Evolutionary conservation across 768 basidiomycete species (phyloP).

Genomic region (Kwoniella heveanensis): DNA sequence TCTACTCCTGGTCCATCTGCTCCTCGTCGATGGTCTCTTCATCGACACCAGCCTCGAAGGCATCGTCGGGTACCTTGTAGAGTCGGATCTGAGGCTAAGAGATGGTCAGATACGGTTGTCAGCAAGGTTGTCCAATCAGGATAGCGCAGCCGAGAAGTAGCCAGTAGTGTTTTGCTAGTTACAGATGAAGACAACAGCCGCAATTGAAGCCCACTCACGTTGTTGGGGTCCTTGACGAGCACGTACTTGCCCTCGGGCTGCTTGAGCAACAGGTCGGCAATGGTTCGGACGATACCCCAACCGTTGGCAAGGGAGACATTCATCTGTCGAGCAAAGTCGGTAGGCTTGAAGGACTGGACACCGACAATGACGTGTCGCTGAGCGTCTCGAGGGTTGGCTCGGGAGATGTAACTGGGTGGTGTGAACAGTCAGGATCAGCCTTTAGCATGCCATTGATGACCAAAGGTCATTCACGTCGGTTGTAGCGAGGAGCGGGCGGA

Average conservation of each 20-base stretch:
- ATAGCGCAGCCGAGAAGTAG: no score
- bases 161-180: no score
- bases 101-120: neutral
- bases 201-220: no score
- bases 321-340: slow-evolving; percentile 90
- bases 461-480: no score
- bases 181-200: no score
- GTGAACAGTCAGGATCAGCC: no score
- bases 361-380: slow-evolving; percentile 94
- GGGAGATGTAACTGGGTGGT: slow-evolving; percentile 79
- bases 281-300: slow-evolving; percentile 96
- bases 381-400: slow-evolving; percentile 89
- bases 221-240: slow-evolving; percentile 95
- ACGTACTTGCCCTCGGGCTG: slow-evolving; percentile 98
- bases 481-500: no score
- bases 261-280: slow-evolving; percentile 91
- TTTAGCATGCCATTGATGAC: no score
- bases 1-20: slow-evolving; percentile 40
- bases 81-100: slow-evolving; percentile 85
- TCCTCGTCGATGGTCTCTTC: slow-evolving; percentile 41
- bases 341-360: slow-evolving; percentile 89
- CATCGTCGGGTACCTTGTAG: slow-evolving; percentile 83
- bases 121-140: no score
- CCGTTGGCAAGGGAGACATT: slow-evolving; percentile 94
- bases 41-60: slow-evolving; percentile 67